Conservation (phyloP, 192 early-diverging fungal species). For the Coemansia sp. region DNA sequence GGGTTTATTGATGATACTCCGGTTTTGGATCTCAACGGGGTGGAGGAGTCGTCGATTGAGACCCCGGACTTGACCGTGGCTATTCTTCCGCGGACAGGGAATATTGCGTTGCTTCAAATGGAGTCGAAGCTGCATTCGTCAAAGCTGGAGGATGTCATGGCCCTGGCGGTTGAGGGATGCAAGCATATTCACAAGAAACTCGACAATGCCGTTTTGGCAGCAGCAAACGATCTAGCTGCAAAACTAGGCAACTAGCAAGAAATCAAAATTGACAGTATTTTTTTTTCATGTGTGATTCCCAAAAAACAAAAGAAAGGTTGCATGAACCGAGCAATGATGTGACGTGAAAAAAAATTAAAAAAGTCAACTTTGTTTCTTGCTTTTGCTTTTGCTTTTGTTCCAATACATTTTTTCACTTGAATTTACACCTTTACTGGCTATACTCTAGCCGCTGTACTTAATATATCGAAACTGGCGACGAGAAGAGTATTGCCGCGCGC, state of each 20-base stretch:
- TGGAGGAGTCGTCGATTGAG: slow-evolving; percentile 82
- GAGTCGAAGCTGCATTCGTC: slow-evolving; percentile 88
- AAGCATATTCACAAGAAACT: slow-evolving; percentile 55
- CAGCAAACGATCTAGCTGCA: slow-evolving; percentile 41
- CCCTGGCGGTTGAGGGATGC: slow-evolving; percentile 53
- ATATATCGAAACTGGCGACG: slow-evolving; percentile 29
- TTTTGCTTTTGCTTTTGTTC: background rate
- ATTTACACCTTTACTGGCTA: background rate
- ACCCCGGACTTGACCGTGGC: slow-evolving; percentile 89
- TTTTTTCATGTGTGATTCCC: background rate
- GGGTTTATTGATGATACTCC: slow-evolving; percentile 80
- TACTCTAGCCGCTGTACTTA: background rate
- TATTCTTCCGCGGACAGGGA: slow-evolving; percentile 77
- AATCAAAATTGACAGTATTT: background rate
- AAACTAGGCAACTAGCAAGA: slow-evolving; percentile 38
- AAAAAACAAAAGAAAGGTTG: background rate
- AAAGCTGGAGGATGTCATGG: slow-evolving; percentile 52
- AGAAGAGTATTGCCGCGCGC: slow-evolving; percentile 51
- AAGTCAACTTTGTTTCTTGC: background rate
- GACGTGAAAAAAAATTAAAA: no score
- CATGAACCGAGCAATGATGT: no score
- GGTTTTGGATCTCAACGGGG: slow-evolving; percentile 76
- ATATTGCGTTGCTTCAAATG: slow-evolving; percentile 83
- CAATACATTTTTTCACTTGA: background rate
- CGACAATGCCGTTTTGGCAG: slow-evolving; percentile 51